These are phyloP conservation scores for Fusarium scirpi DNA, from an alignment of 2,329 filamentous ascomycete species.

Conservation along the genomic window DNA sequence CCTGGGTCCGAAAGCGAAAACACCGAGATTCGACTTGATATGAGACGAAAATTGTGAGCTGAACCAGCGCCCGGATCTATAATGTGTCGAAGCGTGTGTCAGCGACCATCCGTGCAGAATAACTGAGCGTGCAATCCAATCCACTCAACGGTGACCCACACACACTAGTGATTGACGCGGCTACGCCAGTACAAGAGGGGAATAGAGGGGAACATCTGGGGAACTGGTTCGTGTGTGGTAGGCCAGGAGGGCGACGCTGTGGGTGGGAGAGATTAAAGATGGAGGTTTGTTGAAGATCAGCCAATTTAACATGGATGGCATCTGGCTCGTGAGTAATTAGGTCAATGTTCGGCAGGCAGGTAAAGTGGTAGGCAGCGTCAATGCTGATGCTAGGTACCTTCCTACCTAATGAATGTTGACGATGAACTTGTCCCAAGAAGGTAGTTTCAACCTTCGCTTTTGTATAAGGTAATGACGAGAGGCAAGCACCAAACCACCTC, in stretches of 20 bases:
- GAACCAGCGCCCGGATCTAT: constrained; percentile 42
- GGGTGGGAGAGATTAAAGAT: constrained; percentile 23
- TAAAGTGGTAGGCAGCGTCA: neutral
- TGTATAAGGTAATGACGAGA: neutral
- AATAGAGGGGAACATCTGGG: constrained; percentile 31
- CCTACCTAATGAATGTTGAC: neutral
- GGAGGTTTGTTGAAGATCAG: constrained; percentile 16
- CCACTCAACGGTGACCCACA: constrained; percentile 10
- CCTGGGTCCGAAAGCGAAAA: constrained; percentile 20
- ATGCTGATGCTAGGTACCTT: neutral
- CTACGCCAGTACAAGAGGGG: constrained; percentile 23
- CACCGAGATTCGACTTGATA: constrained; percentile 35
- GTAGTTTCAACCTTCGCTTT: neutral
- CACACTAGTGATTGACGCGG: constrained; percentile 23
- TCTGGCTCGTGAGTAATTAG: neutral
- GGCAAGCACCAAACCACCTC: neutral
- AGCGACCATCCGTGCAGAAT: constrained; percentile 35
- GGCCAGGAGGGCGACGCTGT: neutral
- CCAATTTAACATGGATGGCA: constrained; percentile 5
- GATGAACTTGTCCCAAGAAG: neutral
- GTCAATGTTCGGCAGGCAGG: neutral
- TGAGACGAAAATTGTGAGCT: constrained; percentile 45
- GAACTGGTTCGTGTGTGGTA: constrained; percentile 16
- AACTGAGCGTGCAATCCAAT: neutral
- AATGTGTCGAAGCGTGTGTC: constrained; percentile 45